Evolutionary conservation across 2,329 filamentous ascomycete species (phyloP), one percentile per base, ranked within the genome.

Genomic region (Xylariales sp.): DNA sequence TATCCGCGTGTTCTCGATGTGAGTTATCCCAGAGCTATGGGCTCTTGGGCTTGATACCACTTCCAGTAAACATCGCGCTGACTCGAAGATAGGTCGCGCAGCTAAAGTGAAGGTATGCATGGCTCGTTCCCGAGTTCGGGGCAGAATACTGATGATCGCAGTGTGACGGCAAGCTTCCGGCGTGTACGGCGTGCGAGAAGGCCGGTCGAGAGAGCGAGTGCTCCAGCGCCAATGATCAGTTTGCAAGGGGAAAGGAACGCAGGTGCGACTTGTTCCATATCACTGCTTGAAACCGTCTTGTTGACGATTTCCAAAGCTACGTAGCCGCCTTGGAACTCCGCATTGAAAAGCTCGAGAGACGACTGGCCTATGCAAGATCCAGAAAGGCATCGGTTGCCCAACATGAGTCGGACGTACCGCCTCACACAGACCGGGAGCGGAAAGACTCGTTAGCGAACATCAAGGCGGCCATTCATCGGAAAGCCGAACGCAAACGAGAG

Each of bases 111-210:
- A 94, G 74, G 81, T 84, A 59, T 43, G 37, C 28, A 29, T 21
- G 32, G 15, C 10, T 22, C 32, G 14, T 36, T 47, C 14, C 31
- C 40, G 38, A 36, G 25, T 14, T 24, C 31, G 35, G 31, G 5
- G 10, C 8, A 45, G 29, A 38, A 46, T 36, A 46, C 49, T 50
- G 36, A 42, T 31, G 14, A 45, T 24, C 18, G 16, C 56, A 85
- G 80, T 98, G 93, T 58, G 93, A 97, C 67, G 91, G 93, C 47
- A 96, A 96, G 63, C 71, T 97, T 27, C 93, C 93, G 9, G 89
- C 90, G 6, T 98, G 93, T 60, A 94, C 89, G 6, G 91, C 91
- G 14, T 97, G 93, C 59, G 91, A 96, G 64, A 90, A 89, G 65
- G 88, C 88, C 11, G 89, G 90, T 21, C 84, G 88, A 47, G 82